Conservation (phyloP, 768 basidiomycete species). For the Leccinum uliginosum region DNA sequence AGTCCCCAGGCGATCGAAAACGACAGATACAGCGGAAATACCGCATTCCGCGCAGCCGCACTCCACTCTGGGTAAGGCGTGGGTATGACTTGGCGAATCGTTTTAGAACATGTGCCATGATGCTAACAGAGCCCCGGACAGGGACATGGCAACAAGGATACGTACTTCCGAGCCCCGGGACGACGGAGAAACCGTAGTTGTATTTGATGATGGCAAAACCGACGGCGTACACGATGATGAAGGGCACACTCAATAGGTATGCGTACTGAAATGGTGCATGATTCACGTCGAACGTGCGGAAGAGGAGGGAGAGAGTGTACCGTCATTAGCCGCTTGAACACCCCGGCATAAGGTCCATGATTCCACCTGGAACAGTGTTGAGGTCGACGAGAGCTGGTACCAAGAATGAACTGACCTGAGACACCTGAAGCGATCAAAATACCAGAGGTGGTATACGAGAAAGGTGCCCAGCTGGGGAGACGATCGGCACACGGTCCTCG, state of each 20-base stretch:
- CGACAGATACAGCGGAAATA: slow-evolving; percentile 62
- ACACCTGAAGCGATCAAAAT: slow-evolving; percentile 75
- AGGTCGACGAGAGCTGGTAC: neutral
- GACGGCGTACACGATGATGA: slow-evolving; percentile 51
- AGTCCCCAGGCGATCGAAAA: slow-evolving; percentile 68
- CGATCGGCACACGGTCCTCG: slow-evolving; percentile 8
- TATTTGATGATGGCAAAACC: slow-evolving; percentile 76
- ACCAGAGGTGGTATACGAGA: slow-evolving; percentile 71
- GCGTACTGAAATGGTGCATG: neutral
- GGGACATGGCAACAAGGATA: neutral
- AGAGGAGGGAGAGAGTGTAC: slow-evolving; percentile 36
- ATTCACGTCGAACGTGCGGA: neutral
- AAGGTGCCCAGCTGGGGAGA: slow-evolving; percentile 51
- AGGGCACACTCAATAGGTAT: slow-evolving; percentile 60
- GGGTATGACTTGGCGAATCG: slow-evolving; percentile 42
- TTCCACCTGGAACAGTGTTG: slow-evolving; percentile 50
- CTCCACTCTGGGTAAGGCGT: slow-evolving; percentile 62
- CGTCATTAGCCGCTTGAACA: slow-evolving; percentile 85
- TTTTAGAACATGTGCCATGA: neutral
- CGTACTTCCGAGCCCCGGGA: slow-evolving; percentile 44
- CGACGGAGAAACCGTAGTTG: slow-evolving; percentile 51
- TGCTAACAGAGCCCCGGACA: neutral
- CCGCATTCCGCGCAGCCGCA: slow-evolving; percentile 37
- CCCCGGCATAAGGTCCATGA: slow-evolving; percentile 59
- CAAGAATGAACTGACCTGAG: slow-evolving; percentile 42